phyloP scores from a whole-genome alignment of 2,329 filamentous ascomycete genomes.

The Colletotrichum kahawae region DNA sequence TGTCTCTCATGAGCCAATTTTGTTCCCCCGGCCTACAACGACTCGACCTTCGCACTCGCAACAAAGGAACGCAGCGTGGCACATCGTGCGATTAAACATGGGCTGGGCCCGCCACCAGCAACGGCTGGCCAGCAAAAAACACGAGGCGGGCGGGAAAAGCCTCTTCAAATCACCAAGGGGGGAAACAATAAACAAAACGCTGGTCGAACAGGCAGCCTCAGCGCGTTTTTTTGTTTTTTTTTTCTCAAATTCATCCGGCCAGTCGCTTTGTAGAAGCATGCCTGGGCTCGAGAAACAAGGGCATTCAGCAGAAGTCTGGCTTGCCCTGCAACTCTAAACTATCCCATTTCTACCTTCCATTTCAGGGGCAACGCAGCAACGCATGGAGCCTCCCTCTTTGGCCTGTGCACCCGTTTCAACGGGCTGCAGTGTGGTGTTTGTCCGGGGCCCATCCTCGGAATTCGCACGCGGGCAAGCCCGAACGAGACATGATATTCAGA shows the following conservation, averaged over 20 bases:
- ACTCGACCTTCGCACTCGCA: background rate
- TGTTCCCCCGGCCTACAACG: background rate
- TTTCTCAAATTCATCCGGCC: background rate
- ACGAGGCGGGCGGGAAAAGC: background rate
- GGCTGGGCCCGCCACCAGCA: background rate
- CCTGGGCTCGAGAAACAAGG: background rate
- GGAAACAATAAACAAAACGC: background rate
- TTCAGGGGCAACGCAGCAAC: background rate
- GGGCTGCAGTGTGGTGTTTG: background rate
- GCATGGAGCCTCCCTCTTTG: background rate
- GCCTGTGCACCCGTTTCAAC: background rate
- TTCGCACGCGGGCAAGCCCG: background rate
- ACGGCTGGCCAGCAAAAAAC: background rate
- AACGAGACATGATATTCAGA: background rate
- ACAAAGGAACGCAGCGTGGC: background rate
- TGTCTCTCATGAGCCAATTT: background rate
- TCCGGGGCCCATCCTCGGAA: background rate
- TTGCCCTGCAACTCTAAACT: background rate
- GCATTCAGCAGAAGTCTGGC: background rate
- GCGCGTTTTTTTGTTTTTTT: no score
- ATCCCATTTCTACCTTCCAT: background rate
- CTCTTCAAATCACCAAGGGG: background rate
- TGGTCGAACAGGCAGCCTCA: background rate
- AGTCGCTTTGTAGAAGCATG: background rate
- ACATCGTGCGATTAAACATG: background rate